phyloP scores from a whole-genome alignment of 768 basidiomycete species.

The Amanita pseudoporphyria region DNA sequence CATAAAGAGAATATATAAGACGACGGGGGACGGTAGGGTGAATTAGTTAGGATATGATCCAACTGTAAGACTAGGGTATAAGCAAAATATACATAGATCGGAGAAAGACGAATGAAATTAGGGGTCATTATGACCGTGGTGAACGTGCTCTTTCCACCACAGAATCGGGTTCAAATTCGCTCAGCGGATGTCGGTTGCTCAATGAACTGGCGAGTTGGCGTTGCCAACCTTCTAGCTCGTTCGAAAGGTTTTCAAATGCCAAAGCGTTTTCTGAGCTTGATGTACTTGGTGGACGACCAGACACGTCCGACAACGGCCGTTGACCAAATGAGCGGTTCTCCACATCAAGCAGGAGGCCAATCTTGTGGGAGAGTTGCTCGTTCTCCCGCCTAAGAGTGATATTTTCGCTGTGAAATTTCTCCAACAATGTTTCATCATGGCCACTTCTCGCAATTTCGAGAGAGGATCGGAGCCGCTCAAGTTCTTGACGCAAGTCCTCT shows the following conservation, averaged over 20 bases:
- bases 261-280: conserved; percentile 78
- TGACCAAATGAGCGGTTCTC: conserved; percentile 68
- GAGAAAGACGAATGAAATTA: conserved; percentile 15
- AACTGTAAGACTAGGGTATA: conserved; percentile 30
- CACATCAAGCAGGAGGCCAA: conserved; percentile 79
- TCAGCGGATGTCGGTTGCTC: conserved; percentile 61
- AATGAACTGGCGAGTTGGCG: conserved; percentile 74
- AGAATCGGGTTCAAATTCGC: conserved; percentile 58
- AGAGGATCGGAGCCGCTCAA: conserved; percentile 66
- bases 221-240: conserved; percentile 81
- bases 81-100: conserved; percentile 20
- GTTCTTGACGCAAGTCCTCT: conserved; percentile 73
- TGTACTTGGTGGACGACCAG: conserved; percentile 53
- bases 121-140: conserved; percentile 35
- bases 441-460: conserved; percentile 67
- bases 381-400: conserved; percentile 73
- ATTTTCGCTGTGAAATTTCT: conserved; percentile 80
- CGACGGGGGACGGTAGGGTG: conserved; percentile 18
- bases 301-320: conserved; percentile 50
- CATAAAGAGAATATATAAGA: conserved; percentile 25
- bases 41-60: conserved; percentile 20
- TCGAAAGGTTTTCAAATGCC: conserved; percentile 70
- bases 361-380: conserved; percentile 85
- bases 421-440: conserved; percentile 66
- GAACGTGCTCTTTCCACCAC: conserved; percentile 53